These are phyloP conservation scores for Leccinellum luteum DNA, from an alignment of 768 basidiomycete genomes.

Conservation along the genomic window DNA sequence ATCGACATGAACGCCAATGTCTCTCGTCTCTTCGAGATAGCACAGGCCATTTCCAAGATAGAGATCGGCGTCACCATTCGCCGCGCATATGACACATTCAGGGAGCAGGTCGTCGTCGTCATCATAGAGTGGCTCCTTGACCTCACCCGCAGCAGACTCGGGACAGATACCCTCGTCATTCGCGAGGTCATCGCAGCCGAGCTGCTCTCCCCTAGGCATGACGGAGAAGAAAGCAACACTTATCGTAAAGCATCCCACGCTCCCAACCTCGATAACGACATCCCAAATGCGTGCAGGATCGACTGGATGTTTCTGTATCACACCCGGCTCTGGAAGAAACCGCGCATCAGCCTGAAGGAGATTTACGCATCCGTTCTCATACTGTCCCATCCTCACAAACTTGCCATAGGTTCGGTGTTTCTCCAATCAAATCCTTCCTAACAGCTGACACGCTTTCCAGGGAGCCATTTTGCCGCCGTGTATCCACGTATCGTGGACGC, in stretches of 20 bases:
- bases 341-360: constrained; percentile 76
- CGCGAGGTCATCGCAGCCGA: constrained; percentile 73
- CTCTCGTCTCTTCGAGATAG: constrained; percentile 66
- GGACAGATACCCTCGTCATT: constrained; percentile 62
- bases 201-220: constrained; percentile 56
- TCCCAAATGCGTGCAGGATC: constrained; percentile 57
- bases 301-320: constrained; percentile 82
- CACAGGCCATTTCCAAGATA: constrained; percentile 77
- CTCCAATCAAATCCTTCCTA: not conserved
- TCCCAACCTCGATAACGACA: constrained; percentile 37
- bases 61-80: constrained; percentile 91
- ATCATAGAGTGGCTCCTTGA: constrained; percentile 87
- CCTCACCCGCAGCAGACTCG: constrained; percentile 69
- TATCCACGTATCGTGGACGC: constrained; percentile 88
- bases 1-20: constrained; percentile 66
- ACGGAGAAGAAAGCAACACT: constrained; percentile 49
- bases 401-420: constrained; percentile 61
- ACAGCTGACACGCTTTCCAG: constrained; percentile 37
- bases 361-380: constrained; percentile 75
- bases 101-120: constrained; percentile 79
- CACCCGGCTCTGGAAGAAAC: constrained; percentile 81
- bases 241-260: constrained; percentile 38
- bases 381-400: constrained; percentile 69
- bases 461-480: constrained; percentile 78
- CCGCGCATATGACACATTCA: constrained; percentile 81